These are phyloP conservation scores for Lyophyllum semitale DNA, from an alignment of 768 basidiomycete genomes.

Conservation along the genomic window DNA sequence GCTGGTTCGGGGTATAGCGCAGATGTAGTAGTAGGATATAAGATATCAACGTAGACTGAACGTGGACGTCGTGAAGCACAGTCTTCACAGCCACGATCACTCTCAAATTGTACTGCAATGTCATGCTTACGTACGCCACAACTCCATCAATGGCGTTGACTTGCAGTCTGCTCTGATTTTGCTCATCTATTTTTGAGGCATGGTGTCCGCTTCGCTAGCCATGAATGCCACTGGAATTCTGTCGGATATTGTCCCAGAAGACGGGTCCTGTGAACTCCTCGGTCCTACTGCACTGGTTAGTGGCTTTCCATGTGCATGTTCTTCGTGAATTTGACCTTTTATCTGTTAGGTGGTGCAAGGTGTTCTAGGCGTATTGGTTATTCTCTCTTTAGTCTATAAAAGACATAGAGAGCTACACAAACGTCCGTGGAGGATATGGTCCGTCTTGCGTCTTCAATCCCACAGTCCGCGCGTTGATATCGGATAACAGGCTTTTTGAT, in stretches of 20 bases:
- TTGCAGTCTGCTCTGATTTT: background rate
- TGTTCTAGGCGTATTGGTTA: conserved; percentile 89
- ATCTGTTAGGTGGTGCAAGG: conserved; percentile 75
- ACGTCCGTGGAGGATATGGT: conserved; percentile 94
- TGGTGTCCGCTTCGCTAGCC: conserved; percentile 5
- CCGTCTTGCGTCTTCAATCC: conserved; percentile 22
- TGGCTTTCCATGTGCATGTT: conserved; percentile 33
- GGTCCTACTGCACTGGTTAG: conserved; percentile 54
- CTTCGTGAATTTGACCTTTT: conserved; percentile 53
- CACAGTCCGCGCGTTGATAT: conserved; percentile 10
- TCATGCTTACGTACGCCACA: conserved; percentile 13
- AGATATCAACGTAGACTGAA: background rate
- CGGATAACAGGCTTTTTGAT: conserved; percentile 73
- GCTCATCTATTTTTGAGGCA: background rate
- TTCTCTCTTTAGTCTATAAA: conserved; percentile 85
- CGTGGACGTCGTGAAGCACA: conserved; percentile 1
- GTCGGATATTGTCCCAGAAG: conserved; percentile 35
- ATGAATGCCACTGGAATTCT: background rate
- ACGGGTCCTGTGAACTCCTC: conserved; percentile 55
- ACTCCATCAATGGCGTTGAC: background rate
- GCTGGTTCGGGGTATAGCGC: conserved; percentile 3
- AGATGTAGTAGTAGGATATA: conserved; percentile 1
- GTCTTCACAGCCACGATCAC: conserved; percentile 10
- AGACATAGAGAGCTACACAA: conserved; percentile 83
- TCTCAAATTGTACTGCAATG: background rate